phyloP scores from a whole-genome alignment of 352 stramenopile genomes.

The Pythium dissotocum region DNA sequence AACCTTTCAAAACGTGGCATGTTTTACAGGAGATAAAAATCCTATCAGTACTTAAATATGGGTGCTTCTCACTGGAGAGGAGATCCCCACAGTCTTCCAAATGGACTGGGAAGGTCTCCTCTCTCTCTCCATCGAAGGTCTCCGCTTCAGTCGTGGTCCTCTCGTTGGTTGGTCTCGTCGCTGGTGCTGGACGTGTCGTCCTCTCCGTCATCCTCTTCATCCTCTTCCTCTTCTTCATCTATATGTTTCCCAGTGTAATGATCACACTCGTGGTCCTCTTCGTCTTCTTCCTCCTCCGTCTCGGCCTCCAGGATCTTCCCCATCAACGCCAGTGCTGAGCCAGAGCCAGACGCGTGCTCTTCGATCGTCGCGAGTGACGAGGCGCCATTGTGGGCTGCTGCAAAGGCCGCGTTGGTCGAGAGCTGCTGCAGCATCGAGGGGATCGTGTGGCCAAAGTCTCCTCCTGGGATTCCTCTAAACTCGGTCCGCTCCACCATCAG shows the following conservation, averaged over 20 bases:
- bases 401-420: constrained; percentile 24
- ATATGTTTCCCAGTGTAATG: not conserved
- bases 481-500: constrained; percentile 51
- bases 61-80: not conserved
- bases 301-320: constrained; percentile 40
- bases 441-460: constrained; percentile 36
- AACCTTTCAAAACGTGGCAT: not conserved
- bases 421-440: constrained; percentile 53
- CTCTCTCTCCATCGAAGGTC: not conserved
- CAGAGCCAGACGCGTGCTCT: constrained; percentile 26
- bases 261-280: constrained; percentile 6
- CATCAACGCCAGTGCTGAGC: constrained; percentile 13
- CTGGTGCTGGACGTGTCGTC: constrained; percentile 11
- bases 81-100: not conserved
- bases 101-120: not conserved
- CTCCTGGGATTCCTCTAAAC: constrained; percentile 41
- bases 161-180: constrained; percentile 11
- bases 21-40: constrained; percentile 7
- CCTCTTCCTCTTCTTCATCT: constrained; percentile 19
- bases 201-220: constrained; percentile 30
- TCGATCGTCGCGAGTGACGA: constrained; percentile 57
- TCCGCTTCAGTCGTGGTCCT: not conserved
- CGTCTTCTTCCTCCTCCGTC: constrained; percentile 29
- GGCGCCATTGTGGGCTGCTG: constrained; percentile 26
- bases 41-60: constrained; percentile 7